Base-by-base conservation (phyloP, 352 stramenopile species). In the Phytopythium mirpurense region DNA sequence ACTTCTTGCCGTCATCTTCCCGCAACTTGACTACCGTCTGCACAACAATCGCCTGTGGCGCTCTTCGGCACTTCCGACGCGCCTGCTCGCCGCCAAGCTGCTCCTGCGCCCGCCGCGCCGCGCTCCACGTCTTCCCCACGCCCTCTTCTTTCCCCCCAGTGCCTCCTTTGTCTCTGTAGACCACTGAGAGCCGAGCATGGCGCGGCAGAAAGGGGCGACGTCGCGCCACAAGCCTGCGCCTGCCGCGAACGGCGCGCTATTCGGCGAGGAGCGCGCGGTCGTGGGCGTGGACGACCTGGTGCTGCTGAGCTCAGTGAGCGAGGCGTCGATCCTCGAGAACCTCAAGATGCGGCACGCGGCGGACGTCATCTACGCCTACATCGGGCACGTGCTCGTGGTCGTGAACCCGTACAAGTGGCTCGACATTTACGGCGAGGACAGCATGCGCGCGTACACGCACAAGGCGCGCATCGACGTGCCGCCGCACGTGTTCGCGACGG, bases 331-430 rank as follows among this genome's bases (percentile, higher is more conserved):
- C 50, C 67, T 95, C 42, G 85, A 94, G 62, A 95, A 95, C 60
- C 60, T 95, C 23, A 62, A 80, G 12, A 68, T 67, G 4, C 67
- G 85, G 5, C 94, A 93, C 63, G 91, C 94, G 61, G 67, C 69
- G 24, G 72, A 82, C 41, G 59, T 92, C 45, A 82, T 82, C 63
- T 93, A 95, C 51, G 93, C 85, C 36, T 93, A 93, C 53, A 93
- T 82, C 21, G 85, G 85, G 38, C 86, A 87, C 27, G 94, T 95
- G 51, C 94, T 82, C 58, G 94, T 95, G 51, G 83, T 81, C 1
- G 82, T 95, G 55, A 95, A 95, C 54, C 85, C 85, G 52, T 95
- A 95, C 57, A 77, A 90, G 54, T 94, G 83, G 83, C 64, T 94
- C 21, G 78, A 90, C 63, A 53, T 94, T 38, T 94, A 94, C 52